These are phyloP conservation scores for Herpetospermum pedunculosum DNA, from an alignment of 306 rosid species.

Conservation along the genomic window DNA sequence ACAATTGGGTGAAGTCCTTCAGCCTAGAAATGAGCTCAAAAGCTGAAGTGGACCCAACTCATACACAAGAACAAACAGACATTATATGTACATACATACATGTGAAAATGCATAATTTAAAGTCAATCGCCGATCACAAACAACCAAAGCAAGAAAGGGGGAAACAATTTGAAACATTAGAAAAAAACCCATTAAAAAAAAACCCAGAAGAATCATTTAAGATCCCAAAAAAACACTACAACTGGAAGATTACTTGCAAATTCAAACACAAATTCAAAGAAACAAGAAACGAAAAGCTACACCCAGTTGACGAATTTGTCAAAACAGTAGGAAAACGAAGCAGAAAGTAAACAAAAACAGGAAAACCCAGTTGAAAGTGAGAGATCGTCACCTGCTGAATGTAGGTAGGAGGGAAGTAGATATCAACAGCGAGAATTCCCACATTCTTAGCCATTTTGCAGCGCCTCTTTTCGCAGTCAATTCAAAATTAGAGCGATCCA, in stretches of 20 bases:
- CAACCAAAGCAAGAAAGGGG: neutral
- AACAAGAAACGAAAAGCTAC: neutral
- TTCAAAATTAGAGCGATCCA: slow-evolving; percentile 1
- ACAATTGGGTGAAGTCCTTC: neutral
- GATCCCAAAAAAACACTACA: neutral
- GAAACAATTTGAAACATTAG: neutral
- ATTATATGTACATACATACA: neutral
- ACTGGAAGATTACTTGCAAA: neutral
- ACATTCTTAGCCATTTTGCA: slow-evolving; percentile 87
- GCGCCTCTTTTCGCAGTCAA: too few relatives aligned
- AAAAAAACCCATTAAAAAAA: neutral
- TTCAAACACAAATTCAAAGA: neutral
- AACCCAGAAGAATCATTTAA: neutral
- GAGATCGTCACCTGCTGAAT: slow-evolving; percentile 64
- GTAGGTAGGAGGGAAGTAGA: slow-evolving; percentile 82
- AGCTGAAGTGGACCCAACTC: slow-evolving; percentile 4
- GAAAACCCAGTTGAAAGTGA: neutral
- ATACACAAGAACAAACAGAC: neutral
- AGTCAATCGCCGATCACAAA: neutral
- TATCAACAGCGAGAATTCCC: slow-evolving; percentile 87
- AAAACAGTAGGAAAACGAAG: neutral
- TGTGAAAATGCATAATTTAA: neutral
- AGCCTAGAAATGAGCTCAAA: neutral
- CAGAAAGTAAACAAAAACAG: neutral
- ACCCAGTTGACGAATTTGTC: neutral